phyloP scores from a whole-genome alignment of 305 asterid genomes.

The Nicotiana rustica region DNA sequence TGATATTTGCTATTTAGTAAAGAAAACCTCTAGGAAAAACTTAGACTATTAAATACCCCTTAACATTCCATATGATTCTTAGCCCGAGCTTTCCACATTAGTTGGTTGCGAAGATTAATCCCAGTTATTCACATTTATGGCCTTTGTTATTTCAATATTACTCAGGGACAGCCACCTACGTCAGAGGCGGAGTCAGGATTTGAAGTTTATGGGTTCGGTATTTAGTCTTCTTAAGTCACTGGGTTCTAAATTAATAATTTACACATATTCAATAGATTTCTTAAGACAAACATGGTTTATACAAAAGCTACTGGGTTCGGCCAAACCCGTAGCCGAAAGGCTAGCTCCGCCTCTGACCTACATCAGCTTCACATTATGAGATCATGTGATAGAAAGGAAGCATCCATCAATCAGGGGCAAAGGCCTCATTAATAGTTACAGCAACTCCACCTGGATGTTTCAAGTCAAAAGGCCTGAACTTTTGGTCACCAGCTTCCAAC shows the following conservation, averaged over 20 bases:
- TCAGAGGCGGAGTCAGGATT: neutral
- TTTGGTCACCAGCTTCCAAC: neutral
- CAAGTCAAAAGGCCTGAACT: slow-evolving; percentile 6
- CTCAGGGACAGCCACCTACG: neutral
- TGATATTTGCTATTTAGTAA: neutral
- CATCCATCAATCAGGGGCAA: neutral
- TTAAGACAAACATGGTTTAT: too few relatives aligned
- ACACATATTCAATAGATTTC: too few relatives aligned
- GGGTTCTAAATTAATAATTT: too few relatives aligned
- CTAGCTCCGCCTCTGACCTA: too few relatives aligned
- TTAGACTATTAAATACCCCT: neutral
- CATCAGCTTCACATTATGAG: slow-evolving; percentile 10
- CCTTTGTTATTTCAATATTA: neutral
- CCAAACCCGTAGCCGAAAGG: too few relatives aligned
- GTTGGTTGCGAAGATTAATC: neutral
- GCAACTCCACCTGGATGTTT: slow-evolving; percentile 1
- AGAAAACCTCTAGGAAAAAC: neutral
- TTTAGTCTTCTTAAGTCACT: too few relatives aligned
- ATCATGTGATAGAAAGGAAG: too few relatives aligned
- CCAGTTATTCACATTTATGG: slow-evolving; percentile 2
- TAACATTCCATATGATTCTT: neutral
- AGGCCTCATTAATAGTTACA: neutral
- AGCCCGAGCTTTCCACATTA: neutral
- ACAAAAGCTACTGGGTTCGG: too few relatives aligned
- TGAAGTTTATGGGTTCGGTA: too few relatives aligned